phyloP scores from a whole-genome alignment of 106 monocot species.

The Dioscorea dumetorum region DNA sequence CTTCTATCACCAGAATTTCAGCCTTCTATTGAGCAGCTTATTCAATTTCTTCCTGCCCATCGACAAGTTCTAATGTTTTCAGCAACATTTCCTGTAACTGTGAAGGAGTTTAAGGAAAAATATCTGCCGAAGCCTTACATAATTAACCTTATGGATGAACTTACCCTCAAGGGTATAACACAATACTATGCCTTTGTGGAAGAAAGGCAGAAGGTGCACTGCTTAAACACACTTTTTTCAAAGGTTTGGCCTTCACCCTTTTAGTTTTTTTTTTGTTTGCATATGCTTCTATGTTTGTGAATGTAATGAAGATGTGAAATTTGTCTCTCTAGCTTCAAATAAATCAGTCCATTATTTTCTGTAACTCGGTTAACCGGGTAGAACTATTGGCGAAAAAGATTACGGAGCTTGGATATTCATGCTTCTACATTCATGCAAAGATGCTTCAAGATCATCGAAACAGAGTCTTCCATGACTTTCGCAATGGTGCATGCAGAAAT shows the following conservation, averaged over 20 bases:
- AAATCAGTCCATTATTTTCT: slow-evolving; percentile 95
- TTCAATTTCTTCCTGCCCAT: slow-evolving; percentile 57
- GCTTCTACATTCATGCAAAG: slow-evolving; percentile 93
- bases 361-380: slow-evolving; percentile 94
- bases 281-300: not conserved
- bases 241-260: slow-evolving; percentile 43
- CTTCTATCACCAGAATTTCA: slow-evolving; percentile 92
- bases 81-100: slow-evolving; percentile 91
- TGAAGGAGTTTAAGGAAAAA: slow-evolving; percentile 87
- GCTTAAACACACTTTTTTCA: slow-evolving; percentile 93
- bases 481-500: slow-evolving; percentile 94
- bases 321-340: slow-evolving; percentile 57
- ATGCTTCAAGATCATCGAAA: slow-evolving; percentile 93
- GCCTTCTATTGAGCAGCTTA: slow-evolving; percentile 75
- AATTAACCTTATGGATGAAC: slow-evolving; percentile 97
- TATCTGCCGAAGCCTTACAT: slow-evolving; percentile 75
- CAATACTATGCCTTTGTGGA: slow-evolving; percentile 96
- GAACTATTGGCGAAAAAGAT: slow-evolving; percentile 91
- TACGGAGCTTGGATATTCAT: slow-evolving; percentile 90
- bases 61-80: slow-evolving; percentile 84
- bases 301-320: not conserved
- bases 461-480: slow-evolving; percentile 92
- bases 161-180: slow-evolving; percentile 90
- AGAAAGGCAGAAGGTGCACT: slow-evolving; percentile 93
- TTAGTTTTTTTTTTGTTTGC: not conserved